These are phyloP conservation scores for Ammopiptanthus mongolicus DNA, from an alignment of 306 rosid genomes.

Conservation along the genomic window DNA sequence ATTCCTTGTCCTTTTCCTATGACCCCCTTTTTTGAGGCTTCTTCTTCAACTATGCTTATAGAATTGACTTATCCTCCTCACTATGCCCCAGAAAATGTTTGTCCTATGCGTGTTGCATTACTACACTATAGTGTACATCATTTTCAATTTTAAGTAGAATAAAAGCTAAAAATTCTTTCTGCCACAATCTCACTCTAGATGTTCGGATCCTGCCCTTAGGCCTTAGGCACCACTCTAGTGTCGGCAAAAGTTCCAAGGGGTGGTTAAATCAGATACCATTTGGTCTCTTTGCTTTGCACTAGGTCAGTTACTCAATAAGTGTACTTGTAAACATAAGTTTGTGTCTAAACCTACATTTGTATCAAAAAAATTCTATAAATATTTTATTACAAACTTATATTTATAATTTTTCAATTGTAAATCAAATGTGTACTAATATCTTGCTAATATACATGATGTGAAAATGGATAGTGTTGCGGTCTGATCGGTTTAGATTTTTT, in stretches of 20 bases:
- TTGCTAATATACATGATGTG: background rate
- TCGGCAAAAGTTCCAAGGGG: constrained; percentile 31
- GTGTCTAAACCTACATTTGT: too few species aligned
- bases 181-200: constrained; percentile 33
- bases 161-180: constrained; percentile 36
- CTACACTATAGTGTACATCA: constrained; percentile 20
- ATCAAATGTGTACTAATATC: too few species aligned
- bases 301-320: background rate
- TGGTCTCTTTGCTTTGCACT: background rate
- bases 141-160: constrained; percentile 45
- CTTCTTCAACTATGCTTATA: constrained; percentile 30
- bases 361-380: too few species aligned
- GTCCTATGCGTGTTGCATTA: constrained; percentile 31
- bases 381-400: too few species aligned
- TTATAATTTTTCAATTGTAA: too few species aligned
- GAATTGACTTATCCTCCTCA: constrained; percentile 28
- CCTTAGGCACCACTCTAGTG: constrained; percentile 25
- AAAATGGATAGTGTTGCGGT: background rate
- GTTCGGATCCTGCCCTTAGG: constrained; percentile 46
- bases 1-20: constrained; percentile 31
- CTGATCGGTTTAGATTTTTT: too few species aligned
- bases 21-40: constrained; percentile 21
- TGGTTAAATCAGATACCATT: background rate
- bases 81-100: constrained; percentile 3
- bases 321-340: too few species aligned